Evolutionary conservation across 176 grass and related monocot genomes (phyloP).

Genomic region (Zizania latifolia): DNA sequence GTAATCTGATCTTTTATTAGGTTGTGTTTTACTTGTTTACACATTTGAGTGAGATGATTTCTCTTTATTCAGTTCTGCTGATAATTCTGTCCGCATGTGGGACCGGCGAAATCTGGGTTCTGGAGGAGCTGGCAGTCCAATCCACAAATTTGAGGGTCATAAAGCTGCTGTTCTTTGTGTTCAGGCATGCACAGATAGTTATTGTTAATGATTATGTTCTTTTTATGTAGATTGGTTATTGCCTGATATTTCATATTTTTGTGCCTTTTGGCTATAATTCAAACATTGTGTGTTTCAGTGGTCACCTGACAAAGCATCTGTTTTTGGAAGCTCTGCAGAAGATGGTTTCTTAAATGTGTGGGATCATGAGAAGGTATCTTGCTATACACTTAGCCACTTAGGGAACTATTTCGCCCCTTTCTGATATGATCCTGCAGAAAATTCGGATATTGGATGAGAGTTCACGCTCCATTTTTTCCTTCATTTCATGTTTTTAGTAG

Average conservation of each 20-base stretch:
- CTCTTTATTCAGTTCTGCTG: slow-evolving; percentile 65
- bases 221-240: neutral
- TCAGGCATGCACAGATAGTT: slow-evolving; percentile 50
- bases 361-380: slow-evolving; percentile 81
- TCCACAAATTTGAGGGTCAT: slow-evolving; percentile 89
- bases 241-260: neutral
- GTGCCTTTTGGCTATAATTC: slow-evolving; percentile 4
- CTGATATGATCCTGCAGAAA: neutral
- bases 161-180: slow-evolving; percentile 90
- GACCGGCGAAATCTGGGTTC: slow-evolving; percentile 77
- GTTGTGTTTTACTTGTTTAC: slow-evolving; percentile 3
- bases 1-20: slow-evolving; percentile 17
- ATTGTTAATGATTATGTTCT: neutral
- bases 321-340: slow-evolving; percentile 84
- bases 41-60: slow-evolving; percentile 20
- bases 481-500: slow-evolving; percentile 1
- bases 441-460: neutral
- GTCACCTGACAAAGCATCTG: slow-evolving; percentile 91
- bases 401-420: neutral
- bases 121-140: slow-evolving; percentile 44
- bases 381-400: slow-evolving; percentile 5
- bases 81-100: slow-evolving; percentile 88
- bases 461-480: neutral
- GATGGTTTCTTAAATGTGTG: slow-evolving; percentile 88
- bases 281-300: slow-evolving; percentile 51